Percentiles rank a stretch among this genome's conserved stretches.
Evolutionary conservation across 495 filamentous ascomycete species (phyloP).

Genomic region (Aspergillus baeticus): DNA sequence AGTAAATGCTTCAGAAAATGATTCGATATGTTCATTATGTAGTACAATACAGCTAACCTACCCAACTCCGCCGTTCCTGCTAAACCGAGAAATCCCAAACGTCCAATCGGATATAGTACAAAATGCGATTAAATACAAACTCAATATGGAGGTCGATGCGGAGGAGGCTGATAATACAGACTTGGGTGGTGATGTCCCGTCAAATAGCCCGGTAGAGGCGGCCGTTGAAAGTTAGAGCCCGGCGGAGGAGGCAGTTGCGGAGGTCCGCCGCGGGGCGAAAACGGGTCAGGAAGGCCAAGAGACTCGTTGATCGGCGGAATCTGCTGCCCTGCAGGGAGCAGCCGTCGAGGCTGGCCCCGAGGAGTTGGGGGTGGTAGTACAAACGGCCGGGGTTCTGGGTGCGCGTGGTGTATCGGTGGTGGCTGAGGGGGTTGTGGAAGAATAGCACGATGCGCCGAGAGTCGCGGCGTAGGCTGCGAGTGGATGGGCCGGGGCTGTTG

Average conservation of each 20-base stretch:
- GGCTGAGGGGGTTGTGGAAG: conserved; percentile 27
- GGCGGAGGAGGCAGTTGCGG: conserved; percentile 43
- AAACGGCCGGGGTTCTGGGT: conserved; percentile 39
- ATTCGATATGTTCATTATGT: conserved; percentile 9
- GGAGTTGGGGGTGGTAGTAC: conserved; percentile 41
- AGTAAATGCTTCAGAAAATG: not conserved
- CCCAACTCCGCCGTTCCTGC: conserved; percentile 1
- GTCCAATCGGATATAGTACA: conserved; percentile 8
- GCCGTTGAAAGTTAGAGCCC: conserved; percentile 39
- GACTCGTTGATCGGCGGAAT: conserved; percentile 27
- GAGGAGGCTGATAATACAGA: conserved; percentile 23
- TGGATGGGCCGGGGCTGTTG: conserved; percentile 25
- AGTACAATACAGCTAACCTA: conserved; percentile 5
- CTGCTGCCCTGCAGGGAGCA: conserved; percentile 37
- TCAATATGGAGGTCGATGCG: conserved; percentile 21
- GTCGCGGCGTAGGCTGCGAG: conserved; percentile 24
- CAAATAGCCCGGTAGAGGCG: conserved; percentile 33
- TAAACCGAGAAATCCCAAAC: conserved; percentile 1
- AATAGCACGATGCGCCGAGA: conserved; percentile 27
- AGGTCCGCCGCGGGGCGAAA: conserved; percentile 32
- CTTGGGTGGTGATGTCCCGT: conserved; percentile 21
- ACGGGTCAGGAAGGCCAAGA: conserved; percentile 37
- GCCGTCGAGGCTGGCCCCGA: conserved; percentile 34
- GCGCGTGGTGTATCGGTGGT: conserved; percentile 26
- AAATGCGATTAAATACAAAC: conserved; percentile 1